Percentiles rank a stretch among this genome's conserved stretches.
Conservation (phyloP, 352 stramenopile species). For the Salisapilia sapeloensis region DNA sequence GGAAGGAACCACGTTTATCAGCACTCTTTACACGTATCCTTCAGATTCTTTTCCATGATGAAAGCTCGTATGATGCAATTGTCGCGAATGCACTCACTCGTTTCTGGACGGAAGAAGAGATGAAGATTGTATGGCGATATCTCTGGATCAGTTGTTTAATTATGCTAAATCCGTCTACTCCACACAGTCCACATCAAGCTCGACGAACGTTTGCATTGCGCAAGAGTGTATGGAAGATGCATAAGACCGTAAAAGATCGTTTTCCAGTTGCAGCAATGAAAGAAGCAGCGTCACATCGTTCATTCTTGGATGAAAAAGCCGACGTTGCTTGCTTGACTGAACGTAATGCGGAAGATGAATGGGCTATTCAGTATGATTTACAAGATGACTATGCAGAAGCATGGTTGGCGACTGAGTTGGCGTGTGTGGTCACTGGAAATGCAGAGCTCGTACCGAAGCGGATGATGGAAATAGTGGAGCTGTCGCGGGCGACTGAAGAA, state of each 20-base stretch:
- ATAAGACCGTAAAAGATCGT: too few species aligned
- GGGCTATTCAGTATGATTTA: too few species aligned
- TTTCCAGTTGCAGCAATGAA: too few species aligned
- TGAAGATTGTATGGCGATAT: constrained; percentile 75
- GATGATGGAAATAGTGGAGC: constrained; percentile 10
- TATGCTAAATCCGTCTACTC: too few species aligned
- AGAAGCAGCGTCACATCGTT: too few species aligned
- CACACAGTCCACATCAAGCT: constrained; percentile 2
- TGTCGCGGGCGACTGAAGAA: constrained; percentile 34
- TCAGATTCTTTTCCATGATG: constrained; percentile 70
- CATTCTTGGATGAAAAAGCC: too few species aligned
- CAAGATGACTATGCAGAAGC: too few species aligned
- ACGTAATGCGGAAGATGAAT: too few species aligned
- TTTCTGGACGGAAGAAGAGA: constrained; percentile 49
- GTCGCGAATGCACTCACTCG: constrained; percentile 60
- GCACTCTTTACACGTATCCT: constrained; percentile 46
- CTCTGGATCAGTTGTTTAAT: constrained; percentile 66
- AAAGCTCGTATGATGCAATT: constrained; percentile 45
- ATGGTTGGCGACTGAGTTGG: too few species aligned
- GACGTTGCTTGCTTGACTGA: too few species aligned
- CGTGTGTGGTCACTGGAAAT: constrained; percentile 26
- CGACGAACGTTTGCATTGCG: too few species aligned
- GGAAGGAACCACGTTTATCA: constrained; percentile 35
- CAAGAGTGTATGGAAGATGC: too few species aligned
- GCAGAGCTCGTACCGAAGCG: constrained; percentile 10